Base-by-base conservation (phyloP, 257 asterid species). In the Coffea eugenioides region DNA sequence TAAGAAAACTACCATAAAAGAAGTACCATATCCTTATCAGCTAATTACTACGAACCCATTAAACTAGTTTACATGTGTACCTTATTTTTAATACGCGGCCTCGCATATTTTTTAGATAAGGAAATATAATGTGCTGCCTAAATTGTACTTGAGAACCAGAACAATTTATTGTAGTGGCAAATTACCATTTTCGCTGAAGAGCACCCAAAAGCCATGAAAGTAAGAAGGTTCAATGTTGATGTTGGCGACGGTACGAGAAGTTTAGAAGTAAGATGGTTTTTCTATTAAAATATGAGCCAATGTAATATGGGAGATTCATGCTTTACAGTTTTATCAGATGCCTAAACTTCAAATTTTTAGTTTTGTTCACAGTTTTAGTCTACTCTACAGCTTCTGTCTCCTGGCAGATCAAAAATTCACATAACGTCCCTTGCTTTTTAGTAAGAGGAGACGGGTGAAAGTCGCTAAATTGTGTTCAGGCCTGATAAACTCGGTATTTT, bases 401-500 rank as follows among this genome's bases (percentile, higher is more conserved):
- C 65, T 69, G 56, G 68, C 23, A 21, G 46, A 12, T 10, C 46
- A 18, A 14, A 74, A 2, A 20, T 73, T 48, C 27, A 74, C 3
- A 34, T 23, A 23, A 15, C 61, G 9, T 48, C 76, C 61, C 23
- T 12, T 25, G 51, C 27, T 43, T 62, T 62, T 21, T 10, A 23
- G 56, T 3, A 71, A 23, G 57, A 45, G 52, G 31, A 68, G 59
- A 31, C 14, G 43, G 45, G 34, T 46, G 34, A 16, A 39, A 36
- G 48, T 2, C 36, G 69, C 39, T 54, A 46, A n/a, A 36, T 41
- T 59, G 56, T 10, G 54, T 57, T 36, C 14, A 39, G 79, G 71
- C 79, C 70, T 21, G n/a, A n/a, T n/a, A 64, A 59, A 25, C 78
- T 27, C 34, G 36, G 62, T 76, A 39, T 51, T 34, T 18, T 80